These are phyloP conservation scores for Apium graveolens DNA, from an alignment of 129 eudicot genomes.

Conservation along the genomic window DNA sequence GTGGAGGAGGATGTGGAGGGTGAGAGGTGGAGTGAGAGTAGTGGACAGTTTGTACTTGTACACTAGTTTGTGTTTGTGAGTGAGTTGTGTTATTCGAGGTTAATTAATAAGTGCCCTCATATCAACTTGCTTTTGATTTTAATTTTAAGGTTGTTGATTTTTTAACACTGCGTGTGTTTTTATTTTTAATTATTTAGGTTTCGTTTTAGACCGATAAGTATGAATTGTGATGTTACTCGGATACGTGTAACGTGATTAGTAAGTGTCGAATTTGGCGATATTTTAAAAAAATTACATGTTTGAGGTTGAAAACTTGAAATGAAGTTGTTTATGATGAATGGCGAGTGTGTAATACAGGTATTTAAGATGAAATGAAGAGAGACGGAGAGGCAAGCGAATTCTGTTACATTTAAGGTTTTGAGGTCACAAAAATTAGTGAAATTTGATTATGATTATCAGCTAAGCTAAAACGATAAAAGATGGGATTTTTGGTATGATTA, in stretches of 20 bases:
- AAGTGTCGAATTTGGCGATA: neutral
- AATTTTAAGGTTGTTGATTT: conserved; percentile 1
- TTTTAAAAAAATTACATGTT: too few species aligned
- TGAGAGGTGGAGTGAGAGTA: conserved; percentile 36
- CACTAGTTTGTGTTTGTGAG: conserved; percentile 24
- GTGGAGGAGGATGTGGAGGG: conserved; percentile 2
- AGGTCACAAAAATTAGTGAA: neutral
- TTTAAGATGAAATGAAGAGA: too few species aligned
- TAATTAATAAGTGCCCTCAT: conserved; percentile 4
- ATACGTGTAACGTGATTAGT: neutral
- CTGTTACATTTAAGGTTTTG: neutral
- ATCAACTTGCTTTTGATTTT: neutral
- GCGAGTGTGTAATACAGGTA: too few species aligned
- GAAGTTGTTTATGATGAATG: neutral
- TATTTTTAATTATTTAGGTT: neutral
- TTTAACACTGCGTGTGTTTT: neutral
- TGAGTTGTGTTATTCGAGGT: conserved; percentile 15
- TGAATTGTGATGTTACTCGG: neutral
- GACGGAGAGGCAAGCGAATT: neutral
- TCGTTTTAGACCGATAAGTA: neutral
- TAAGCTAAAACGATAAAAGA: neutral
- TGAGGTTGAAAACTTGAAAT: too few species aligned
- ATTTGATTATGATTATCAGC: neutral
- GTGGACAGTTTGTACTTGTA: conserved; percentile 59
- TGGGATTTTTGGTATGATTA: neutral